Conservation (phyloP, 768 basidiomycete genomes). For the Mycena floridula region DNA sequence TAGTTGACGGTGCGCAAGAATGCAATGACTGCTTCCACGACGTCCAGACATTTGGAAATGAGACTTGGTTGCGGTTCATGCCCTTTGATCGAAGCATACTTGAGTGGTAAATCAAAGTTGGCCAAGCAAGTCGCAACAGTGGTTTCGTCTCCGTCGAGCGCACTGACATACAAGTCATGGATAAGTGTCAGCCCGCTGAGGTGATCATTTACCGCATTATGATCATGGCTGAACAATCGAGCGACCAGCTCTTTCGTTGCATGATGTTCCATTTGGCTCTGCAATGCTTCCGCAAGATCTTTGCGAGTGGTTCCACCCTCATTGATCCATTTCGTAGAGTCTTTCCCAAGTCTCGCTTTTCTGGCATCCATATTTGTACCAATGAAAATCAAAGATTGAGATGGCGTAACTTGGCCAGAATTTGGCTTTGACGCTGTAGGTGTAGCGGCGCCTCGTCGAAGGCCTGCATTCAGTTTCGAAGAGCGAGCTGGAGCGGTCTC, state of each 20-base stretch:
- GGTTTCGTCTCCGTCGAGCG: conserved; percentile 50
- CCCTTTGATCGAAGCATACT: conserved; percentile 87
- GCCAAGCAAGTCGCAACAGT: conserved; percentile 66
- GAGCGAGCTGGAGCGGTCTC: conserved; percentile 28
- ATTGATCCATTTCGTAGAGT: conserved; percentile 77
- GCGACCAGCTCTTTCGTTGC: conserved; percentile 68
- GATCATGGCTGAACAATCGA: conserved; percentile 90
- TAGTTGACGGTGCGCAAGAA: conserved; percentile 70
- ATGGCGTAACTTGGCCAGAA: conserved; percentile 23
- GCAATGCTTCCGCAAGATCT: conserved; percentile 81
- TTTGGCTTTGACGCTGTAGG: conserved; percentile 22
- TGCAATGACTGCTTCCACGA: conserved; percentile 70
- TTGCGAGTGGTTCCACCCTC: conserved; percentile 79
- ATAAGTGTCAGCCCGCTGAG: conserved; percentile 70
- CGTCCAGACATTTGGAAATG: conserved; percentile 81
- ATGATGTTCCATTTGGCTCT: conserved; percentile 88
- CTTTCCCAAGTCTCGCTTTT: conserved; percentile 63
- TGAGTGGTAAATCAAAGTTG: conserved; percentile 87
- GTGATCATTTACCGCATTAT: conserved; percentile 91
- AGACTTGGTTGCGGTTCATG: conserved; percentile 91
- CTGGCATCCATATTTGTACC: conserved; percentile 58
- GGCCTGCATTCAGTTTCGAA: conserved; percentile 28
- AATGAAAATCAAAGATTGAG: conserved; percentile 38
- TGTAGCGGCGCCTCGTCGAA: conserved; percentile 38
- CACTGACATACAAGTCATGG: conserved; percentile 66